phyloP scores from a whole-genome alignment of 148 eudicot genomes.

The Rhododendron vialii region DNA sequence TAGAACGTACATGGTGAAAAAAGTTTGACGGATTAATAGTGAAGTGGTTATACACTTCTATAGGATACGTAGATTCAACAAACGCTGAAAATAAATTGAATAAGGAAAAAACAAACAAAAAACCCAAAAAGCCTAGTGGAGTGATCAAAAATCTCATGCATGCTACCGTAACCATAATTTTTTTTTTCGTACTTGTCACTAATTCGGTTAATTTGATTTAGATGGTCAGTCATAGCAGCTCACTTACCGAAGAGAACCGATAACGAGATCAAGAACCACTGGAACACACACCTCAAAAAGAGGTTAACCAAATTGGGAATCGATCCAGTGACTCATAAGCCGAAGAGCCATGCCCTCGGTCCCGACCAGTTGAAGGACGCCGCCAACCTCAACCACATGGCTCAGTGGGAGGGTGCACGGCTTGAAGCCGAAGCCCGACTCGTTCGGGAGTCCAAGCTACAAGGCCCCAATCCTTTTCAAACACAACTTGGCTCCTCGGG shows the following conservation, averaged over 20 bases:
- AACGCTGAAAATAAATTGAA: too few species aligned
- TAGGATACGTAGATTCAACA: too few species aligned
- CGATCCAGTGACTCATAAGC: conserved; percentile 40
- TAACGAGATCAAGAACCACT: conserved; percentile 40
- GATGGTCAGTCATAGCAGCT: conserved; percentile 43
- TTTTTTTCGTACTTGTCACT: background rate
- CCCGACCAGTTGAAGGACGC: conserved; percentile 7
- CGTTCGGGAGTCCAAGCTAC: conserved; percentile 17
- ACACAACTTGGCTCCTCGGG: background rate
- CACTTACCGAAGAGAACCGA: conserved; percentile 37
- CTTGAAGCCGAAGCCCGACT: conserved; percentile 44
- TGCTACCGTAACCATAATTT: background rate
- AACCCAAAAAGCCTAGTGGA: too few species aligned
- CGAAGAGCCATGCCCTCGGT: conserved; percentile 21
- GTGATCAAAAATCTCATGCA: background rate
- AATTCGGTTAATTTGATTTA: background rate
- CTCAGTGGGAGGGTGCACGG: conserved; percentile 45
- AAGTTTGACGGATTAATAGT: too few species aligned
- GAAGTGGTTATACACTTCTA: too few species aligned
- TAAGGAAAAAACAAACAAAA: too few species aligned
- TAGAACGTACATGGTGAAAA: too few species aligned
- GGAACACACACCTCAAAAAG: conserved; percentile 41
- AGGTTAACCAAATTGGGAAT: conserved; percentile 33
- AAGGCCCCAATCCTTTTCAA: background rate
- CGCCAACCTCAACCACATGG: conserved; percentile 40